Evolutionary conservation across 306 rosid genomes (phyloP), one percentile per base, ranked within the genome.

Genomic region (Acacia confusa): DNA sequence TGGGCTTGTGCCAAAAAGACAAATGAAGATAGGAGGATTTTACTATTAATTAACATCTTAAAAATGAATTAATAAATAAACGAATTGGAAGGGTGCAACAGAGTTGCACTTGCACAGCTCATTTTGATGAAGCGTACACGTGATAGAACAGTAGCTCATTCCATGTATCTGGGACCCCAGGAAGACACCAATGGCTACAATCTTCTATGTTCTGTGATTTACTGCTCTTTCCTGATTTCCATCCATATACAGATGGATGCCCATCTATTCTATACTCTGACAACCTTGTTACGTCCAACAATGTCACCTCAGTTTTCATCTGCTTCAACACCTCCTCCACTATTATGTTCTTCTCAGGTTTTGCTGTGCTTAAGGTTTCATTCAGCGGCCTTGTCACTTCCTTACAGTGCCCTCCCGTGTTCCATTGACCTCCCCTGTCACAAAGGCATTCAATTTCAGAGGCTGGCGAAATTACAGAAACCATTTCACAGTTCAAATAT

Each of bases 171-270:
- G 98, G 97, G 78, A 95, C 94, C 36, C 99, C 98, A 28, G 99
- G 99, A 84, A 93, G 94, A 75, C 99, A 95, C 99, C 99, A 95
- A 86, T 92, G 99, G 82, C 99, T 95, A 80, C 99, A 95, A 80
- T 95, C 99, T 88, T 93, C 94, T 86, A 85, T 52, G 12, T 67
- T 73, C 10, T 86, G 82, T 12, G 89, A 69, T 75, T 20, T 44
- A 45, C 48, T 65, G 9, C 74, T 60, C 57, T 88, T 88, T 3
- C 77, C 70, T 38, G 74, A 17, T 75, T 82, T 90, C 78, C 89
- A 89, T 79, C 98, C 99, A 58, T 88, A 89, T 11, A 84, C 50
- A 15, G 98, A 93, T 67, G 98, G 99, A 76, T 93, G 99, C 15
- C 91, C 97, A 81, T 95, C 98, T 68, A 90, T 83, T 57, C 99